Evolutionary conservation across 2,329 filamentous ascomycete species (phyloP).

Genomic region (Ascochyta rabiei): DNA sequence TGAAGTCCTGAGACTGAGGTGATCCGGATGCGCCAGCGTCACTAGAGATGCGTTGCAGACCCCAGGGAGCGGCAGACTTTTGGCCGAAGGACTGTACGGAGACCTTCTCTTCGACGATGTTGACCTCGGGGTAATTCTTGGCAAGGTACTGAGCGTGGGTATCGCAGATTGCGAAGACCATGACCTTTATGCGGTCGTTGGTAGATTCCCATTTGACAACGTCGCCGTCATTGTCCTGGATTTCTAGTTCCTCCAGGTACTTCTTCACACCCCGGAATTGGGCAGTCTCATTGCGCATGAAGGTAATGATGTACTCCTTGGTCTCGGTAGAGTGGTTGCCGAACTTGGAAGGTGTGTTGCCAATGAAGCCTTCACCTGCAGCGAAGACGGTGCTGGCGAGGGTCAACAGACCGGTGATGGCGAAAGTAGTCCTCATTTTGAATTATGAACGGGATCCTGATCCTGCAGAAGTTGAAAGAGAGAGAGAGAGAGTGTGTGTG

Average conservation of each 20-base stretch:
- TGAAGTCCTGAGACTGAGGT: slow-evolving; percentile 44
- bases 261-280: slow-evolving; percentile 1
- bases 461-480: slow-evolving; percentile 23
- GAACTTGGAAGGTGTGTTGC: slow-evolving; percentile 21
- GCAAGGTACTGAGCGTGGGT: slow-evolving; percentile 49
- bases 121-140: slow-evolving; percentile 50
- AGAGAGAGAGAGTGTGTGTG: too few relatives aligned
- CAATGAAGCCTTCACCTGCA: slow-evolving; percentile 35
- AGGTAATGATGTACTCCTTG: slow-evolving; percentile 37
- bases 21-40: slow-evolving; percentile 41
- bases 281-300: slow-evolving; percentile 26
- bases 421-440: slow-evolving; percentile 41
- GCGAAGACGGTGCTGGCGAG: slow-evolving; percentile 28
- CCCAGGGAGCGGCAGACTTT: slow-evolving; percentile 52
- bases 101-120: slow-evolving; percentile 51
- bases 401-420: slow-evolving; percentile 38
- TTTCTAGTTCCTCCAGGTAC: slow-evolving; percentile 29
- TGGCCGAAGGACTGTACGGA: slow-evolving; percentile 39
- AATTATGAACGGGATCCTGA: slow-evolving; percentile 32
- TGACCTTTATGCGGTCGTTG: slow-evolving; percentile 49
- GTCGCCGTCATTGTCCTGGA: slow-evolving; percentile 43
- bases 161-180: slow-evolving; percentile 49
- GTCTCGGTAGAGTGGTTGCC: slow-evolving; percentile 39
- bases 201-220: slow-evolving; percentile 44
- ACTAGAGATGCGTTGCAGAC: slow-evolving; percentile 54